phyloP scores from a whole-genome alignment of 129 eudicot species.

The Helichrysum umbraculigerum region DNA sequence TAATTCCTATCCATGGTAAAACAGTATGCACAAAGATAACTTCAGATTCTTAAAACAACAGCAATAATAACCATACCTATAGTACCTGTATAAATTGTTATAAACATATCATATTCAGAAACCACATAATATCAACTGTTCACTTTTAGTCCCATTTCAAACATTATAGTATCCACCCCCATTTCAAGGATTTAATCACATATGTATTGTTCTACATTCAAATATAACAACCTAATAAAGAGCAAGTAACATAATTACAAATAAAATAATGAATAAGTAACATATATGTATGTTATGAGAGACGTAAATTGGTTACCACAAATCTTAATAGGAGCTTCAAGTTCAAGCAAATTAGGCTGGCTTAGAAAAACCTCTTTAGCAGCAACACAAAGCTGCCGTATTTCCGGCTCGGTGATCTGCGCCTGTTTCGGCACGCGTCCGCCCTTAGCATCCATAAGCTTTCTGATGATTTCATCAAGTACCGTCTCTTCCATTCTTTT shows the following conservation, averaged over 20 bases:
- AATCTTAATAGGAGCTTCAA: conserved; percentile 83
- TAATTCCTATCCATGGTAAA: background rate
- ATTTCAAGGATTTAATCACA: conserved; percentile 12
- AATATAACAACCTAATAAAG: background rate
- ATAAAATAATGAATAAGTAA: background rate
- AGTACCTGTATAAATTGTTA: background rate
- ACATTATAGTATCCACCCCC: background rate
- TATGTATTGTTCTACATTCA: background rate
- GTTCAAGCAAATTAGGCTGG: conserved; percentile 79
- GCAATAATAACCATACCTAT: background rate
- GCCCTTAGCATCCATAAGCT: conserved; percentile 54
- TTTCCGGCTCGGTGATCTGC: conserved; percentile 65
- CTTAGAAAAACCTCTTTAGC: conserved; percentile 66
- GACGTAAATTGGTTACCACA: conserved; percentile 49
- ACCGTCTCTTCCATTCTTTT: conserved; percentile 55
- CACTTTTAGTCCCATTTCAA: background rate
- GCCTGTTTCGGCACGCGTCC: conserved; percentile 66
- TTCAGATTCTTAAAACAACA: background rate
- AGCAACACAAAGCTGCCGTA: conserved; percentile 55
- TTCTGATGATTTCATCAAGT: conserved; percentile 54
- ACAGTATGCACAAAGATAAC: background rate
- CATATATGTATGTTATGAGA: background rate
- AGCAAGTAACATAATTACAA: background rate
- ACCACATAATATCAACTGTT: background rate
- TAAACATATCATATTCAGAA: background rate